Conservation (phyloP, 306 rosid species). For the Ormosia semicastrata region DNA sequence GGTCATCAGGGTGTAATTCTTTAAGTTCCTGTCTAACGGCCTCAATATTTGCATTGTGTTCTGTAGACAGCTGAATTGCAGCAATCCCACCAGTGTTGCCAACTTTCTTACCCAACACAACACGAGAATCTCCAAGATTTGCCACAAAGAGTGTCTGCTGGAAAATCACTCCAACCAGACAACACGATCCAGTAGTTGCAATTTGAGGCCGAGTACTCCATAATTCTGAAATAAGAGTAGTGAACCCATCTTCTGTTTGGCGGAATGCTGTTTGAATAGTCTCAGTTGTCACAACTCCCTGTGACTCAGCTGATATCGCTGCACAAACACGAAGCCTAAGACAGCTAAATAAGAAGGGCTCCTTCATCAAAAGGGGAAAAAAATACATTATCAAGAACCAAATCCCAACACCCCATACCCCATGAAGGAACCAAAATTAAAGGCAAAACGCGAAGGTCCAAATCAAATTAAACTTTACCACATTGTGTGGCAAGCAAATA, state of each 20-base stretch:
- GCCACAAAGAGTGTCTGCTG: slow-evolving; percentile 80
- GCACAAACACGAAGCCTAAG: slow-evolving; percentile 54
- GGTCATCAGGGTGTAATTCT: slow-evolving; percentile 76
- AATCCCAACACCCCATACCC: neutral
- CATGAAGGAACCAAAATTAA: neutral
- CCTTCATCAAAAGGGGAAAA: slow-evolving; percentile 20
- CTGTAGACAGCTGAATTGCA: slow-evolving; percentile 77
- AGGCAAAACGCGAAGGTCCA: neutral
- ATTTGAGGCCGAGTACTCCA: slow-evolving; percentile 64
- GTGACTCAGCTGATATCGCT: slow-evolving; percentile 55
- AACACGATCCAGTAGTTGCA: slow-evolving; percentile 83
- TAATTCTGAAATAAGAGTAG: slow-evolving; percentile 56
- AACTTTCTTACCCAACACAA: slow-evolving; percentile 83
- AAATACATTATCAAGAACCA: neutral
- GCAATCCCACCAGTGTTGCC: slow-evolving; percentile 82
- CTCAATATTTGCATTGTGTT: slow-evolving; percentile 84
- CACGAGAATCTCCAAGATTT: slow-evolving; percentile 84
- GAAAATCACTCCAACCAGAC: slow-evolving; percentile 81
- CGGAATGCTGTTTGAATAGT: slow-evolving; percentile 63
- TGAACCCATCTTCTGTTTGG: slow-evolving; percentile 77
- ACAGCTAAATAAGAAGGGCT: slow-evolving; percentile 43
- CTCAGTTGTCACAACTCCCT: slow-evolving; percentile 61
- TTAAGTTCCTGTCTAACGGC: slow-evolving; percentile 68
- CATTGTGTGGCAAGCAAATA: neutral
- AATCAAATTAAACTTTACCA: neutral